Evolutionary conservation across 305 asterid species (phyloP), one percentile per base, ranked within the genome.

Genomic region (Striga hermonthica): DNA sequence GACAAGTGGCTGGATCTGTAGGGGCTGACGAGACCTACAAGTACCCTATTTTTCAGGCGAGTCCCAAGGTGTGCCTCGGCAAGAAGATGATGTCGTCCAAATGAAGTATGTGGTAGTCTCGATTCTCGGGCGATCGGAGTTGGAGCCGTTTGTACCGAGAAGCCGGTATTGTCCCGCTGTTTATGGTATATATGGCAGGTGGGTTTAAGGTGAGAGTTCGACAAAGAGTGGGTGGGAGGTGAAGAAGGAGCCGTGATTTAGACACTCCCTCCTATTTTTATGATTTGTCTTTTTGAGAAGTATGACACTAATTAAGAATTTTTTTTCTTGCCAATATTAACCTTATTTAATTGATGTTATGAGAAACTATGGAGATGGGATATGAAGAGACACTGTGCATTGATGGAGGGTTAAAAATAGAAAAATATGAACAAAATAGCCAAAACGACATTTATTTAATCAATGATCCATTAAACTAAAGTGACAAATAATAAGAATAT

Each of bases 101-200:
- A 83, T 86, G 90, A 83, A 83, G 31, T 81, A 79, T 47, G 83
- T 86, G 62, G 79, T 80, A 74, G 88, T 90, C 4, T 72, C 87
- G 9, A 74, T 83, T 40, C 67, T 85, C 87, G 58, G 79, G 69
- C 80, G 86, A 57, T 84, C 80, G 16, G 80, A 80, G 72, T 2
- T 84, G 7, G 49, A 72, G 7, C 87, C 88, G 79, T 72, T 0
- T 64, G 78, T 0, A 1, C 14, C 0, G 83, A 77, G 4, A 61
- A 44, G 5, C 95, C 95, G 66, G 69, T 73, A 60, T 78, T 34
- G 84, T 86, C 16, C 95, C 96, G 4, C 74, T 77, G 10, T 72
- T 89, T 52, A 86, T 95, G 4, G 92, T 92, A n/a, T 62, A 79
- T 34, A 89, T 89, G 96, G 92, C 80, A 43, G 89, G 92, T 10